These are phyloP conservation scores for Globisporangium takayamanum DNA, from an alignment of 352 stramenopile genomes.

Conservation along the genomic window DNA sequence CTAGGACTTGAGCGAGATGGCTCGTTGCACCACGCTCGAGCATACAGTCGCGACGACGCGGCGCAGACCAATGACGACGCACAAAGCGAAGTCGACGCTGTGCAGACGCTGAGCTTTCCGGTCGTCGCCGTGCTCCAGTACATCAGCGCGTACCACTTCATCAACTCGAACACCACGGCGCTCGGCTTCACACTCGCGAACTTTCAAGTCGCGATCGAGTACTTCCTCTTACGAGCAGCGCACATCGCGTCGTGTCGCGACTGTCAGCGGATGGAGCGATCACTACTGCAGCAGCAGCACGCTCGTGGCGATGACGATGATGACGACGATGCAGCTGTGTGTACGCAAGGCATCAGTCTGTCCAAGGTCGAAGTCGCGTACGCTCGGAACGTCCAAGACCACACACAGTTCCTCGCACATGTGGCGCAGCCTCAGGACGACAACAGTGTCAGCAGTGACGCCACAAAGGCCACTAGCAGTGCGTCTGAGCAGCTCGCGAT, in stretches of 20 bases:
- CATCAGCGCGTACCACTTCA: conserved; percentile 75
- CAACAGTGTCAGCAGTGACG: too few species aligned
- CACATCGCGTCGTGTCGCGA: conserved; percentile 18
- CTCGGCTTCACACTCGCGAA: conserved; percentile 76
- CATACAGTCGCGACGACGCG: too few species aligned
- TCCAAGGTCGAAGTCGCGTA: conserved; percentile 7
- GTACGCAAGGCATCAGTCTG: conserved; percentile 1
- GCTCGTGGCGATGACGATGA: too few species aligned
- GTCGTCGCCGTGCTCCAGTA: conserved; percentile 59
- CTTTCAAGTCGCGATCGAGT: conserved; percentile 75
- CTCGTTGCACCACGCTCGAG: too few species aligned
- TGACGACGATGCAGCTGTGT: background rate
- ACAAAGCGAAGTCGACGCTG: background rate
- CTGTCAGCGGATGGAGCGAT: conserved; percentile 1
- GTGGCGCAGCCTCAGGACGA: too few species aligned
- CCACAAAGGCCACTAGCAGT: too few species aligned
- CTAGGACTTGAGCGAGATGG: too few species aligned
- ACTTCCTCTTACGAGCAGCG: conserved; percentile 49
- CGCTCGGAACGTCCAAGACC: background rate
- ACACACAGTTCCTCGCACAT: background rate
- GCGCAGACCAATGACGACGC: background rate
- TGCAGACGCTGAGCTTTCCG: conserved; percentile 21
- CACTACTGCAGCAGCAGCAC: too few species aligned
- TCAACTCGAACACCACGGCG: conserved; percentile 77
- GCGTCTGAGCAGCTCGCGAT: too few species aligned